Evolutionary conservation across 805 yeast genomes (phyloP), one percentile per base, ranked within the genome.

Genomic region (Saturnispora mendoncae): DNA sequence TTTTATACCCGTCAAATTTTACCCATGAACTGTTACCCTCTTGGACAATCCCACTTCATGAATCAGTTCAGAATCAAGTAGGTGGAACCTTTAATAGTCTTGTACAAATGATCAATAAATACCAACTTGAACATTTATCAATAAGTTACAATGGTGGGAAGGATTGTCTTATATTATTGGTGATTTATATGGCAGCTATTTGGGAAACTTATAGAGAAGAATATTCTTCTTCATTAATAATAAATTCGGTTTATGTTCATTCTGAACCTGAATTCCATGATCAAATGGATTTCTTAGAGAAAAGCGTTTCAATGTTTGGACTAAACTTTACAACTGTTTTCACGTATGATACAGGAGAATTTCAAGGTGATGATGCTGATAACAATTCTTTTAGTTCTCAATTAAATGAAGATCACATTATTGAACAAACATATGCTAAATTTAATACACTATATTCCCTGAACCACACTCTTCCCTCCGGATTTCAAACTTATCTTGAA

Each of bases 81-180:
- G 26, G 43, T 14, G 33, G 46, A 14, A 43, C 63, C 0, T 45
- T 52, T 19, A 27, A 40, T 1, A 45, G 56, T 13, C 50, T 52
- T 36, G 12, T 39, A 13, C 43, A 48, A 9, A 46, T 51, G 3
- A 43, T 62, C 5, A 45, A 54, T 0, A 35, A 42, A 19, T 57
- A 53, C 43, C 43, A 48, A 2, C 40, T 64, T 12, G 64, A 68
- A 10, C 78, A 81, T 44, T 61, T 84, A 3, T 81, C 97, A 0
- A 68, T 92, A 12, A 83, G 95, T 2, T 92, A 82, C 60, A 92
- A 92, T 57, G 98, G 98, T 9, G 98, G 98, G 2, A 92, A 92
- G 56, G 98, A 92, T 62, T 92, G 97, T 53, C 73, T 88, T 36
- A 97, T 88, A 25, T 77, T 90, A 81, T 69, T 92, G 42, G 66